Evolutionary conservation across 2,329 filamentous ascomycete genomes (phyloP).

Genomic region (Stachybotrys chlorohalonatus): DNA sequence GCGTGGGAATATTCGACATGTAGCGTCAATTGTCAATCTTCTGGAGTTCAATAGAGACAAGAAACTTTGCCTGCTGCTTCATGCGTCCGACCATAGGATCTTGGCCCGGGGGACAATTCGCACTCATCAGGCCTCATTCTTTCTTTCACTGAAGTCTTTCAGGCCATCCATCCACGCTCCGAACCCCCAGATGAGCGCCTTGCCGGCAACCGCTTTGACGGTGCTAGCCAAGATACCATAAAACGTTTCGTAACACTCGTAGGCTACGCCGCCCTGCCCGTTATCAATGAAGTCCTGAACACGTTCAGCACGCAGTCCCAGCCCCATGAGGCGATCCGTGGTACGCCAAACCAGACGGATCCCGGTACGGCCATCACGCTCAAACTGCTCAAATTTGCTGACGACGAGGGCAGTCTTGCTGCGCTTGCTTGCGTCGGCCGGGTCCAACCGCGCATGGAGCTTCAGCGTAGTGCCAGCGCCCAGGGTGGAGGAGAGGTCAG

Average conservation of each 20-base stretch:
- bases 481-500: slow-evolving; percentile 15
- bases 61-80: not conserved
- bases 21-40: not conserved
- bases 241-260: slow-evolving; percentile 37
- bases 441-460: slow-evolving; percentile 23
- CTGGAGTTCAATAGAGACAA: not conserved
- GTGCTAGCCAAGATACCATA: slow-evolving; percentile 26
- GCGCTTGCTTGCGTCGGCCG: slow-evolving; percentile 8
- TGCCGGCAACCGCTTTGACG: slow-evolving; percentile 21
- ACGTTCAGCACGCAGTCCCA: slow-evolving; percentile 27
- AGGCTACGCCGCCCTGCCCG: slow-evolving; percentile 22
- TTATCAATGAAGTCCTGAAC: slow-evolving; percentile 31
- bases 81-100: not conserved
- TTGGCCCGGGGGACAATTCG: not conserved
- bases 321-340: slow-evolving; percentile 15
- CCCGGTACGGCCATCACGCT: slow-evolving; percentile 18
- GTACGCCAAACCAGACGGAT: slow-evolving; percentile 30
- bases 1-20: not conserved
- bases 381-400: slow-evolving; percentile 22
- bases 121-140: not conserved
- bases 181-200: slow-evolving; percentile 22
- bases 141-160: not conserved
- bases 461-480: slow-evolving; percentile 20
- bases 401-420: slow-evolving; percentile 13
- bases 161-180: slow-evolving; percentile 28